phyloP scores from a whole-genome alignment of 2,329 filamentous ascomycete genomes.

The Madurella mycetomatis region DNA sequence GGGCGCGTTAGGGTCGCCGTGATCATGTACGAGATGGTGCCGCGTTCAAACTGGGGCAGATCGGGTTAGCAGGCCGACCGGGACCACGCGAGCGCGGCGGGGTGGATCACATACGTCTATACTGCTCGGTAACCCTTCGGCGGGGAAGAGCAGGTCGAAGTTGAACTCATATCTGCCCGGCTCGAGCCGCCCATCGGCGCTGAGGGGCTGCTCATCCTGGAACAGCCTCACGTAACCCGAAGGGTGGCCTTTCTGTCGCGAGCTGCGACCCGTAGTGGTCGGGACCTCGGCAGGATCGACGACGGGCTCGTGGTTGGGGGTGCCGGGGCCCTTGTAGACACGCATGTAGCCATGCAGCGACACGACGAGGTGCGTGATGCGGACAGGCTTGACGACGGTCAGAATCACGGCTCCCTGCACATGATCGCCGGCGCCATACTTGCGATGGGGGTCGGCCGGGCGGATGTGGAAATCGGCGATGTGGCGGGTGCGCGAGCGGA shows the following conservation, averaged over 20 bases:
- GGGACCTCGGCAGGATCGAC: slow-evolving; percentile 39
- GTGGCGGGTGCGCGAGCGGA: slow-evolving; percentile 52
- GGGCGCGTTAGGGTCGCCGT: slow-evolving; percentile 86
- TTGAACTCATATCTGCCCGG: slow-evolving; percentile 75
- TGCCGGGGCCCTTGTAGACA: slow-evolving; percentile 66
- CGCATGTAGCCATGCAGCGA: slow-evolving; percentile 74
- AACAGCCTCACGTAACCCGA: slow-evolving; percentile 78
- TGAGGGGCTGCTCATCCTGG: slow-evolving; percentile 75
- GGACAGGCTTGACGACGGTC: slow-evolving; percentile 66
- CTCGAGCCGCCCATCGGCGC: slow-evolving; percentile 70
- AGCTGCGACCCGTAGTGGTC: slow-evolving; percentile 31
- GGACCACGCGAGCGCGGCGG: background rate
- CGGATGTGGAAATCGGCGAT: slow-evolving; percentile 75
- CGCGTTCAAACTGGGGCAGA: slow-evolving; percentile 78
- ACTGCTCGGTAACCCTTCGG: slow-evolving; percentile 66
- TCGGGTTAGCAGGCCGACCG: background rate
- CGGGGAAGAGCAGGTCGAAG: slow-evolving; percentile 35
- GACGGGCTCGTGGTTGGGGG: slow-evolving; percentile 46
- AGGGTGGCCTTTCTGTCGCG: slow-evolving; percentile 57
- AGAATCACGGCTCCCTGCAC: slow-evolving; percentile 70
- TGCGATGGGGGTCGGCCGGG: slow-evolving; percentile 70
- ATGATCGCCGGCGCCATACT: slow-evolving; percentile 70
- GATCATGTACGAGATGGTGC: slow-evolving; percentile 86
- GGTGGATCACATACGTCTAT: slow-evolving; percentile 68
- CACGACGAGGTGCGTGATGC: slow-evolving; percentile 76